Conservation (phyloP, 2,329 filamentous ascomycete genomes). For the Xylaria polymorpha region DNA sequence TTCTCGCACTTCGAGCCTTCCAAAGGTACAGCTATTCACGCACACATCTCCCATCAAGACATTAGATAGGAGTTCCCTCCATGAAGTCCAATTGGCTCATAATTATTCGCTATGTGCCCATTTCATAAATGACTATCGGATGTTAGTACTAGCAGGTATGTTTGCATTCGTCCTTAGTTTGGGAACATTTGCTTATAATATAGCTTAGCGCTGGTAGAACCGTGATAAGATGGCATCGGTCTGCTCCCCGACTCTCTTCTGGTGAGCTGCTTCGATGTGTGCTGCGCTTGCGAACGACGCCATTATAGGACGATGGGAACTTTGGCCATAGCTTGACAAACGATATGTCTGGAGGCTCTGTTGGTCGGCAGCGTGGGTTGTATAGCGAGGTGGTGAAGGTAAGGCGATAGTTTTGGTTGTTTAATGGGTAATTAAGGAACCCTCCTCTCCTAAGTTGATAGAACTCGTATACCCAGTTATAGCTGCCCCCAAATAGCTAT, state of each 20-base stretch:
- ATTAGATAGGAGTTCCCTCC: neutral
- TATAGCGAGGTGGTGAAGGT: too few relatives aligned
- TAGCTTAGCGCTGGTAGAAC: conserved; percentile 20
- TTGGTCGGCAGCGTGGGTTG: conserved; percentile 18
- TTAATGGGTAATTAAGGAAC: too few relatives aligned
- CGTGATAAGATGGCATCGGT: conserved; percentile 23
- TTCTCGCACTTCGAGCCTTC: too few relatives aligned
- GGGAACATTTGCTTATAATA: neutral
- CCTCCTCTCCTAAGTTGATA: too few relatives aligned
- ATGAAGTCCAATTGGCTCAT: neutral
- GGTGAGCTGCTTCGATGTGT: conserved; percentile 19
- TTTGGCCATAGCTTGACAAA: conserved; percentile 26
- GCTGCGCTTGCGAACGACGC: conserved; percentile 12
- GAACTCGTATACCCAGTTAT: too few relatives aligned
- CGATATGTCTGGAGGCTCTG: conserved; percentile 24
- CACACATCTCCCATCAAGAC: neutral
- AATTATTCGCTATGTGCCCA: neutral
- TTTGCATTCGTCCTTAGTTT: neutral
- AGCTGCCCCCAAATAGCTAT: too few relatives aligned
- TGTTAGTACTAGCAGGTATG: neutral
- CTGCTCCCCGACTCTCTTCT: conserved; percentile 16
- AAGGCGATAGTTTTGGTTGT: too few relatives aligned
- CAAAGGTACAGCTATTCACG: too few relatives aligned
- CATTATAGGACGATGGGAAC: conserved; percentile 25
- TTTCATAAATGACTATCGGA: neutral